Conservation (phyloP, 768 basidiomycete genomes). For the Lentinula detonsa region DNA sequence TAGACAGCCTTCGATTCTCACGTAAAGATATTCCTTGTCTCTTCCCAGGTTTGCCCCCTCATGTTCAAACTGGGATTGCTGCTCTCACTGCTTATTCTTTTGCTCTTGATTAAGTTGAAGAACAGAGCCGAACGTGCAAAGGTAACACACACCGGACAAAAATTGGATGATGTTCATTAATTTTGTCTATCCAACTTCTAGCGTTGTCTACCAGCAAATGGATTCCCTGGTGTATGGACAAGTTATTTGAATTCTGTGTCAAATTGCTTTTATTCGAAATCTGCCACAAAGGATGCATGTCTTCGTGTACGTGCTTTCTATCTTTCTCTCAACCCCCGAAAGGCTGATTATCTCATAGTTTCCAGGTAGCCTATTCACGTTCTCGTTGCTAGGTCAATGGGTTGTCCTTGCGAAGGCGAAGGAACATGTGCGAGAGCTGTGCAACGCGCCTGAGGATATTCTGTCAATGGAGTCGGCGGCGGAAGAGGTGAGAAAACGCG, state of each 20-base stretch:
- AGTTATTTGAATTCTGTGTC: neutral
- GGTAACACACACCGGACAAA: neutral
- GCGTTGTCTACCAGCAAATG: neutral
- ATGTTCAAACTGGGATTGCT: neutral
- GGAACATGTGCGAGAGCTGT: constrained; percentile 9
- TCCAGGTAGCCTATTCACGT: constrained; percentile 8
- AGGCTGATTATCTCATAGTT: constrained; percentile 2
- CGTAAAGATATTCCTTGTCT: neutral
- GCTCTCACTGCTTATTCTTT: neutral
- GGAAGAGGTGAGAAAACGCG: constrained; percentile 8
- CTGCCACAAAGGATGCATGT: neutral
- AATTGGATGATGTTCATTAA: too few relatives aligned
- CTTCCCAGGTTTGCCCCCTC: neutral
- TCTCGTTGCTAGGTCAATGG: constrained; percentile 10
- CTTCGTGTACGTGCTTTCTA: neutral
- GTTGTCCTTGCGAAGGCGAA: constrained; percentile 7
- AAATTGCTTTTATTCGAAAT: neutral
- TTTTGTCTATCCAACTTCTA: neutral
- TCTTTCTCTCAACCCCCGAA: neutral
- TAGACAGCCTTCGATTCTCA: neutral
- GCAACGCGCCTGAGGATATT: constrained; percentile 10
- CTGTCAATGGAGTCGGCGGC: constrained; percentile 14
- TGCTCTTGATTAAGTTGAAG: neutral
- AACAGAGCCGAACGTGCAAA: neutral
- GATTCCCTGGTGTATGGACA: neutral